Evolutionary conservation across 1,284 basidiomycete species (phyloP).

Genomic region (Malassezia dermatis): DNA sequence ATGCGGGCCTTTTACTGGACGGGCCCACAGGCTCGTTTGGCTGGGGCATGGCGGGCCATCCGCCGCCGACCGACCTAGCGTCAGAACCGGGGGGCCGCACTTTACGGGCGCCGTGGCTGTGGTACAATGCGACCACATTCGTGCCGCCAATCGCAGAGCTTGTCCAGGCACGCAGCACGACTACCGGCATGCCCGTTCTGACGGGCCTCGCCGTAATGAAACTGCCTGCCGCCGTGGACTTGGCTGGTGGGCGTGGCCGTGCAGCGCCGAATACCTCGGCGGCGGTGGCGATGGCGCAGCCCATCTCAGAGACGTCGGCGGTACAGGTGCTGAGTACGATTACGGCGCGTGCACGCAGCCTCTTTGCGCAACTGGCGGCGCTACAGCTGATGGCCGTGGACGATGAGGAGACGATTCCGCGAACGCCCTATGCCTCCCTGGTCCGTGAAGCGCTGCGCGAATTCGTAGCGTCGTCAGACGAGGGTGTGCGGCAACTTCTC

Average conservation of each 20-base stretch:
- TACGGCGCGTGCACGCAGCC: conserved; percentile 13
- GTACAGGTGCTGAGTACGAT: conserved; percentile 17
- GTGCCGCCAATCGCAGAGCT: conserved; percentile 14
- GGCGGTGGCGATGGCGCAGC: background rate
- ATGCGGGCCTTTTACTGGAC: conserved; percentile 14
- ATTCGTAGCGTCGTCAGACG: conserved; percentile 13
- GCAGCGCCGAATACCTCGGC: conserved; percentile 2
- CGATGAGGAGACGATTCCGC: background rate
- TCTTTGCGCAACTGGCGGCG: conserved; percentile 11
- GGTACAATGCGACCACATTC: conserved; percentile 16
- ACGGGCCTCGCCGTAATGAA: conserved; percentile 8
- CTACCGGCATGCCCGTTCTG: background rate
- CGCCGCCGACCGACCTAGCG: background rate
- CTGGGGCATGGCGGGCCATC: conserved; percentile 9
- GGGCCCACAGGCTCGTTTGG: conserved; percentile 6
- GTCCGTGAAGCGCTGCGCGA: conserved; percentile 14
- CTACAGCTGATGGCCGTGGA: conserved; percentile 7
- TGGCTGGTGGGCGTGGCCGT: conserved; percentile 12
- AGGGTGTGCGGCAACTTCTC: conserved; percentile 16
- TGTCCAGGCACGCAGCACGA: conserved; percentile 14
- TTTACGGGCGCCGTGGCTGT: conserved; percentile 14
- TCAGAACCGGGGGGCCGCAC: background rate
- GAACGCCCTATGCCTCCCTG: conserved; percentile 6
- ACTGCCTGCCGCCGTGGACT: conserved; percentile 13
- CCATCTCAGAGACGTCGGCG: conserved; percentile 10